These are phyloP conservation scores for Rosa lucieae DNA, from an alignment of 306 rosid species.

Conservation along the genomic window DNA sequence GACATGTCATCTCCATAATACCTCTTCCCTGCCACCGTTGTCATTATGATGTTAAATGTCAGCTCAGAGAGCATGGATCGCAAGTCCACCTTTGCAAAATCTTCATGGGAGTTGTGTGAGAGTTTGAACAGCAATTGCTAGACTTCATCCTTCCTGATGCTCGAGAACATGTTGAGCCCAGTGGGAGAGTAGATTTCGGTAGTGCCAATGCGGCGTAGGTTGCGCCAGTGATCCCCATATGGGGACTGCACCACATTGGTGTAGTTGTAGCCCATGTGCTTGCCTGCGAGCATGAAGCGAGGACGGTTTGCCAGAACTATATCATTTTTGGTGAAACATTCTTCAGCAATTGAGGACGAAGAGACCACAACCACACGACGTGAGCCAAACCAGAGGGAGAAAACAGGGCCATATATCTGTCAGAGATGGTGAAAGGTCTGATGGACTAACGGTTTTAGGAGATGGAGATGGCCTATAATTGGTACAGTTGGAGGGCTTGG, in stretches of 20 bases:
- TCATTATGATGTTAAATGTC: constrained; percentile 58
- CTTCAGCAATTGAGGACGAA: constrained; percentile 44
- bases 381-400: constrained; percentile 35
- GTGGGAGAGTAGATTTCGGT: constrained; percentile 53
- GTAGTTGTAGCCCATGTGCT: constrained; percentile 46
- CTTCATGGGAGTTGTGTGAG: neutral
- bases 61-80: constrained; percentile 38
- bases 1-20: constrained; percentile 39
- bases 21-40: constrained; percentile 71
- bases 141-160: constrained; percentile 46
- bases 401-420: constrained; percentile 38
- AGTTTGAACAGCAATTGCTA: constrained; percentile 35
- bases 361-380: constrained; percentile 44
- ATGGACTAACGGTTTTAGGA: constrained; percentile 39
- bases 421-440: constrained; percentile 38
- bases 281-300: constrained; percentile 5
- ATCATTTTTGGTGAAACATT: constrained; percentile 74
- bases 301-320: constrained; percentile 51
- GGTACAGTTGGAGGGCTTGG: constrained; percentile 57
- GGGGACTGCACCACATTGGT: constrained; percentile 33
- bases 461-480: constrained; percentile 58
- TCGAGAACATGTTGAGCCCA: constrained; percentile 30
- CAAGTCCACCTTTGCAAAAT: constrained; percentile 38
- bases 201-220: constrained; percentile 64
- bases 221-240: constrained; percentile 82